Evolutionary conservation across 192 early-diverging fungal species (phyloP), one percentile per base, ranked within the genome.

Genomic region (Mortierella hygrophila): DNA sequence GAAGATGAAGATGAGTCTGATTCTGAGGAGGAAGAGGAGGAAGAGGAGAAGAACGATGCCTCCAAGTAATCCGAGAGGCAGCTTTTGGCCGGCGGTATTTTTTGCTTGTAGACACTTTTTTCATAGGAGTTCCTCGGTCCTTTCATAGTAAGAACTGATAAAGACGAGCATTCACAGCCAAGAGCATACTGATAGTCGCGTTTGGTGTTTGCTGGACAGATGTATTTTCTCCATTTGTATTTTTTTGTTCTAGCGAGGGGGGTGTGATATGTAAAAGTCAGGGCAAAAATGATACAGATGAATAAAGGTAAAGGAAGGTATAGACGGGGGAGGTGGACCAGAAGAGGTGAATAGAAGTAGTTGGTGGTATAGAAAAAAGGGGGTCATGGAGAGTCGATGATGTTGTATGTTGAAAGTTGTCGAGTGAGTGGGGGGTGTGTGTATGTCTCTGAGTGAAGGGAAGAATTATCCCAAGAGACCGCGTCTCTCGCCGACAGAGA

Each of bases 381-480:
- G 4, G n/a, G 21, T 35, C 35, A 35, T 57, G 55, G n/a, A 20
- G 18, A 18, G 49, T 52, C 3, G 20, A 20, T 20, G 0, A 4
- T 15, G 16, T 52, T 16, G 15, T 52, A 21, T 52, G 20, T 52
- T 21, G 18, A 40, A 40, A 52, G 49, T 16, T 52, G 49, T n/a
- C 40, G 11, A 54, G 35, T 35, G 35, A 35, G 35, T 35, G 35
- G 35, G 35, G 35, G 35, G 35, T 0, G 35, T n/a, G n/a, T n/a
- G 35, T 35, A 35, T 35, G 35, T 35, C 35, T 40, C 38, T 32
- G 32, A 23, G 9, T 71, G 13, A 1, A 3, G 69, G 35, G 32
- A 9, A 6, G 21, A 32, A 57, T 82, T 79, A 85, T 40, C 83
- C 83, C 78, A 86, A 63, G 29, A 86, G 84, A 78, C 35, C 74